These are phyloP conservation scores for Beta macrorhiza DNA, from an alignment of 179 eudicot species.

Conservation along the genomic window DNA sequence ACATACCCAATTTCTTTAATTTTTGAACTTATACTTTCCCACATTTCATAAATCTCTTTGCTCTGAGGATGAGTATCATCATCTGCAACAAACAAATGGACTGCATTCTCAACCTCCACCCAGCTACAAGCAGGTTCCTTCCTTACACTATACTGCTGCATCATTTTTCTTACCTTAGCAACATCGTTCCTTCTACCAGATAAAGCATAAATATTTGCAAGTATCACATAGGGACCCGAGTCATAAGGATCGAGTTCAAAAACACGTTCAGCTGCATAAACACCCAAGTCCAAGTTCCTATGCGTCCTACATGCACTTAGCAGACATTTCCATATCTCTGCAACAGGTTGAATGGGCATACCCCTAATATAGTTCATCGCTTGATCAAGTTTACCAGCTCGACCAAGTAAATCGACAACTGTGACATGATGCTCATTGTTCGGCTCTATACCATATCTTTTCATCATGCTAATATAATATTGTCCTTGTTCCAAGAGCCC, in stretches of 20 bases:
- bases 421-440: slow-evolving; percentile 63
- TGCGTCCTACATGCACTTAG: slow-evolving; percentile 75
- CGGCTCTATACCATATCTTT: slow-evolving; percentile 47
- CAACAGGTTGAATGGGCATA: slow-evolving; percentile 60
- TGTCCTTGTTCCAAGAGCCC: slow-evolving; percentile 63
- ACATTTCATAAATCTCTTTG: slow-evolving; percentile 48
- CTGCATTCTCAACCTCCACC: slow-evolving; percentile 75
- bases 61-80: slow-evolving; percentile 67
- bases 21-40: slow-evolving; percentile 50
- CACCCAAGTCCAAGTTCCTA: slow-evolving; percentile 64
- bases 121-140: slow-evolving; percentile 94
- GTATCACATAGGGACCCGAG: slow-evolving; percentile 65
- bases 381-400: slow-evolving; percentile 67
- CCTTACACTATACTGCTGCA: slow-evolving; percentile 61
- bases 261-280: slow-evolving; percentile 63
- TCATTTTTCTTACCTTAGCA: slow-evolving; percentile 66
- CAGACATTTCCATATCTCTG: slow-evolving; percentile 74
- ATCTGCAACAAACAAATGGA: slow-evolving; percentile 70
- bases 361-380: slow-evolving; percentile 47
- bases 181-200: slow-evolving; percentile 60
- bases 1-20: slow-evolving; percentile 69
- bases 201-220: slow-evolving; percentile 69
- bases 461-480: slow-evolving; percentile 57
- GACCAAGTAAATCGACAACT: slow-evolving; percentile 66
- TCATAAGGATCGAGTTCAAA: slow-evolving; percentile 71